Evolutionary conservation across 805 yeast species (phyloP).

Genomic region (Wickerhamomyces canadensis): DNA sequence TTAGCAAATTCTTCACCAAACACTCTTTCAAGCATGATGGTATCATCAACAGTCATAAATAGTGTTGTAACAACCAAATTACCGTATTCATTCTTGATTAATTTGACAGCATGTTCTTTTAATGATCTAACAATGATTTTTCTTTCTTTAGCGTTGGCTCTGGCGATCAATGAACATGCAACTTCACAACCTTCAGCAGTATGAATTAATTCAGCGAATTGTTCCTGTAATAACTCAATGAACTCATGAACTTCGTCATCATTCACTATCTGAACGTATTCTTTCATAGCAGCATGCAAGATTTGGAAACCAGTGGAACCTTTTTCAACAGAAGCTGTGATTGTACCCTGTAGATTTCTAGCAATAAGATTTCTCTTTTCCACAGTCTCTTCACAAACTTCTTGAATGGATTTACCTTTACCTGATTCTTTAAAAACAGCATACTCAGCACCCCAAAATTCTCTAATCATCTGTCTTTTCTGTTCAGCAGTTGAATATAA

Average conservation of each 20-base stretch:
- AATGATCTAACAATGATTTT: conserved; percentile 67
- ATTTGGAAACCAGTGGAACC: conserved; percentile 96
- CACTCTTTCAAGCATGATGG: conserved; percentile 73
- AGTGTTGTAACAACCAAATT: conserved; percentile 72
- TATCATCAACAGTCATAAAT: conserved; percentile 88
- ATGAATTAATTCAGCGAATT: conserved; percentile 90
- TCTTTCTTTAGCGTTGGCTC: conserved; percentile 89
- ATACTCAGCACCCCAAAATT: conserved; percentile 94
- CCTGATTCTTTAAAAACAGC: conserved; percentile 83
- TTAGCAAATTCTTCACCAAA: conserved; percentile 56
- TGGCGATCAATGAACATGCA: conserved; percentile 73
- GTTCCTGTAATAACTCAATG: conserved; percentile 78
- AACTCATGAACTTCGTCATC: conserved; percentile 71
- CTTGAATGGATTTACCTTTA: conserved; percentile 54
- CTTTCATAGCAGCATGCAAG: conserved; percentile 93
- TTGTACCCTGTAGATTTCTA: conserved; percentile 73
- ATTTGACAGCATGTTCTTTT: conserved; percentile 67
- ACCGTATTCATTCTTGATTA: conserved; percentile 84
- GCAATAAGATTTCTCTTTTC: conserved; percentile 77
- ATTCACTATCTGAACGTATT: conserved; percentile 69
- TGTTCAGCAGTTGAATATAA: conserved; percentile 82
- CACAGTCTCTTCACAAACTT: conserved; percentile 57
- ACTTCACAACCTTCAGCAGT: conserved; percentile 93
- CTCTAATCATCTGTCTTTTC: conserved; percentile 85
- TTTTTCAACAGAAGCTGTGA: conserved; percentile 86